A percentile compares a stretch with the other conserved stretches of the same genome.
Evolutionary conservation across 805 yeast genomes (phyloP).

Genomic region (Maudiozyma bulderi): DNA sequence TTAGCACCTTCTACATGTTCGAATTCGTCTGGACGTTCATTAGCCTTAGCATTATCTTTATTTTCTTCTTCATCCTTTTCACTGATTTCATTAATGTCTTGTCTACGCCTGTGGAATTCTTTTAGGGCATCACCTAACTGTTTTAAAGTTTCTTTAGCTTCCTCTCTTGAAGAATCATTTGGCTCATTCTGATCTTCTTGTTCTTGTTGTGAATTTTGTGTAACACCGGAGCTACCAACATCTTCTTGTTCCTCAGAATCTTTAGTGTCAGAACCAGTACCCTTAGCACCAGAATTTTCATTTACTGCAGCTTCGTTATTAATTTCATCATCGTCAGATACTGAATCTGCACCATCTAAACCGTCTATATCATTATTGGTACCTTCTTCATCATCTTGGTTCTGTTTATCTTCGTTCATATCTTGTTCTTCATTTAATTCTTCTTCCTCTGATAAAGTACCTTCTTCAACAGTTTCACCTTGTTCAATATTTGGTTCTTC

Average conservation of each 20-base stretch:
- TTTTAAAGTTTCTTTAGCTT: conserved; percentile 67
- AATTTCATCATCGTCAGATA: conserved; percentile 37
- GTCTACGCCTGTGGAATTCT: conserved; percentile 83
- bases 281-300: conserved; percentile 50
- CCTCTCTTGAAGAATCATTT: conserved; percentile 49
- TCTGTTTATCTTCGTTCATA: conserved; percentile 14
- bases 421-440: conserved; percentile 26
- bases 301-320: conserved; percentile 51
- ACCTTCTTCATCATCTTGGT: conserved; percentile 27
- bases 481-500: conserved; percentile 20
- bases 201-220: conserved; percentile 36
- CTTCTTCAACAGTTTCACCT: conserved; percentile 22
- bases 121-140: conserved; percentile 87
- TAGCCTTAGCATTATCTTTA: conserved; percentile 36
- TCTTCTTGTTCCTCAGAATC: conserved; percentile 49
- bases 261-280: conserved; percentile 52
- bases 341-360: conserved; percentile 41
- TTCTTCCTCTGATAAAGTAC: conserved; percentile 21
- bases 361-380: conserved; percentile 43
- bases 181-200: conserved; percentile 32
- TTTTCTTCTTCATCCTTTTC: conserved; percentile 39
- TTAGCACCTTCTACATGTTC: conserved; percentile 76
- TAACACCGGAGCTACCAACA: conserved; percentile 58
- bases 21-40: conserved; percentile 74
- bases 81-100: conserved; percentile 69